phyloP scores from a whole-genome alignment of 192 early-diverging fungal species.

The Pilaira anomala region DNA sequence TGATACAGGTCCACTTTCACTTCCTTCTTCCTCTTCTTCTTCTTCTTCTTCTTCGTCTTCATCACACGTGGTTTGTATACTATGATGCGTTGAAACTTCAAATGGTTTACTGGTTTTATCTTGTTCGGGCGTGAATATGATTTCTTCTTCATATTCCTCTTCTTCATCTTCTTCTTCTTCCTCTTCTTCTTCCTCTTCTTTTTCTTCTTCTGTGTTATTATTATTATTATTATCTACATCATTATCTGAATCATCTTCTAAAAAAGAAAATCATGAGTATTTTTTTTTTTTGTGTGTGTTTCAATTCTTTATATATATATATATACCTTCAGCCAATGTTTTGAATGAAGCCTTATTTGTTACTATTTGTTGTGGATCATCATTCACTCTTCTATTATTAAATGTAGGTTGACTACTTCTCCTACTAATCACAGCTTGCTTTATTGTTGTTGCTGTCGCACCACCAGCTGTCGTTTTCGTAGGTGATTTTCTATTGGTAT shows the following conservation, averaged over 20 bases:
- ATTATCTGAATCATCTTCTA: neutral
- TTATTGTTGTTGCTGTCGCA: neutral
- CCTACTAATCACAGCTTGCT: conserved; percentile 1
- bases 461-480: neutral
- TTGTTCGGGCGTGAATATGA: conserved; percentile 14
- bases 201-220: neutral
- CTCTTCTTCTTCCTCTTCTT: neutral
- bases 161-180: conserved; percentile 12
- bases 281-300: neutral
- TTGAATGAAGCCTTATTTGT: too few relatives aligned
- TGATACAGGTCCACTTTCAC: neutral
- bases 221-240: conserved; percentile 3
- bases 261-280: neutral
- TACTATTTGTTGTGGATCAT: neutral
- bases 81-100: conserved; percentile 11
- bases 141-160: conserved; percentile 20
- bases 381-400: neutral
- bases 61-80: too few relatives aligned
- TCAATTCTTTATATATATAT: neutral
- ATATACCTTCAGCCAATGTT: neutral
- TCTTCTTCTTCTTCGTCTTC: conserved; percentile 11
- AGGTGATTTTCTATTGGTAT: conserved; percentile 1
- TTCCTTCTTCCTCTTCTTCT: conserved; percentile 10
- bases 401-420: neutral
- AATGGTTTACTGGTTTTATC: conserved; percentile 11